Conservation (phyloP, 257 asterid species). For the Jacaranda mimosifolia region DNA sequence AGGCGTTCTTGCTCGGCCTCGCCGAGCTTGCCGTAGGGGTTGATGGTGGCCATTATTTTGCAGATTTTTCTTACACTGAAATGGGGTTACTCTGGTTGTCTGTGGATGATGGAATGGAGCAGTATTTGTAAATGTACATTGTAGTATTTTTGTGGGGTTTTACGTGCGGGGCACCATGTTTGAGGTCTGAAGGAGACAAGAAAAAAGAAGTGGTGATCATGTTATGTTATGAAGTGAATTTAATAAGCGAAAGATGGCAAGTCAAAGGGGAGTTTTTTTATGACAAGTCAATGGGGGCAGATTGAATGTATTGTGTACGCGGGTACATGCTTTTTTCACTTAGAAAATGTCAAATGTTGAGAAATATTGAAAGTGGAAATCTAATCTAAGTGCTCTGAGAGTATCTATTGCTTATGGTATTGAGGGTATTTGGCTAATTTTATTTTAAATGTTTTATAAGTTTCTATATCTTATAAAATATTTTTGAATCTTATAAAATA, state of each 20-base stretch:
- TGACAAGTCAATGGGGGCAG: too few species aligned
- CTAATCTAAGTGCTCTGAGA: not conserved
- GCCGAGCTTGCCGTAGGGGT: conserved; percentile 62
- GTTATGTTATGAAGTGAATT: conserved; percentile 24
- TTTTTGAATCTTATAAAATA: too few species aligned
- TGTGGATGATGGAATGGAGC: conserved; percentile 29
- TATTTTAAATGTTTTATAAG: too few species aligned
- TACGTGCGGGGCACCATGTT: conserved; percentile 57
- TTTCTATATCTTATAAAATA: too few species aligned
- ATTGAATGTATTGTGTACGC: conserved; percentile 4
- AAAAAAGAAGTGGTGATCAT: conserved; percentile 43
- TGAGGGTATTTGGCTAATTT: too few species aligned
- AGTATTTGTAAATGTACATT: conserved; percentile 21
- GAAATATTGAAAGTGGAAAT: conserved; percentile 1
- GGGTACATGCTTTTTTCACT: conserved; percentile 16
- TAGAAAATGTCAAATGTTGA: not conserved
- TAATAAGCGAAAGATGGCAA: not conserved
- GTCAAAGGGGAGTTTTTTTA: conserved; percentile 28
- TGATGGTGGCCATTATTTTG: conserved; percentile 50
- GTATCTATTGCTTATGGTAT: not conserved
- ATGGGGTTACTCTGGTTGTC: not conserved
- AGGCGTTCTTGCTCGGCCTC: conserved; percentile 71
- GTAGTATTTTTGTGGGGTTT: conserved; percentile 11
- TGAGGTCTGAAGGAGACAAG: not conserved
- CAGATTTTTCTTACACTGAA: not conserved